A percentile compares a stretch with the other conserved stretches of the same genome.
Conservation (phyloP, 495 filamentous ascomycete species). For the Ramalina peruviana region DNA sequence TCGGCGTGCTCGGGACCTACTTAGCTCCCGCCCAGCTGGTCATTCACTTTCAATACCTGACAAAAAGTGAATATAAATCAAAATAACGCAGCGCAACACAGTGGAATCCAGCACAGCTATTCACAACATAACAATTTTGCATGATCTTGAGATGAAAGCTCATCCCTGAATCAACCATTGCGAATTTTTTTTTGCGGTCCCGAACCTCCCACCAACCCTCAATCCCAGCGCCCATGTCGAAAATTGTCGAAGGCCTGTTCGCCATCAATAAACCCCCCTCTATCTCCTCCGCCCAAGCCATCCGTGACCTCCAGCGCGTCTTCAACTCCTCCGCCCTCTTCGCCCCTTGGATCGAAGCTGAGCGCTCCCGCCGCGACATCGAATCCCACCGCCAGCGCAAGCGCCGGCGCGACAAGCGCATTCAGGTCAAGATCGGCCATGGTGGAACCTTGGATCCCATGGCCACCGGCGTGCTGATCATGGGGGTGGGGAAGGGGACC, state of each 20-base stretch:
- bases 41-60: too few relatives aligned
- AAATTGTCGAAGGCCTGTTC: conserved; percentile 59
- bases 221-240: conserved; percentile 28
- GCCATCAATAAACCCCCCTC: conserved; percentile 86
- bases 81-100: too few relatives aligned
- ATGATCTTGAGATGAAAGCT: too few relatives aligned
- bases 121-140: too few relatives aligned
- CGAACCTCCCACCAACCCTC: conserved; percentile 20
- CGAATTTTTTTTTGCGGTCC: neutral
- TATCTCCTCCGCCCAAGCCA: conserved; percentile 72
- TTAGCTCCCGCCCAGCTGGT: too few relatives aligned
- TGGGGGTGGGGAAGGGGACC: conserved; percentile 78
- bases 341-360: conserved; percentile 51
- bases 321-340: conserved; percentile 76
- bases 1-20: too few relatives aligned
- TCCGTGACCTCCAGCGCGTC: conserved; percentile 65
- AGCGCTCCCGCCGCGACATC: conserved; percentile 32
- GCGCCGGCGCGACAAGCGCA: conserved; percentile 32
- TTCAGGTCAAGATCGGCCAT: conserved; percentile 87
- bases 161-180: neutral
- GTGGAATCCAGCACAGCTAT: too few relatives aligned
- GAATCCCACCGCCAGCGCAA: conserved; percentile 42
- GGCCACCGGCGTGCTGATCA: conserved; percentile 80
- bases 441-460: conserved; percentile 92
- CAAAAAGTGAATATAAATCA: too few relatives aligned